Base-by-base conservation (phyloP, 306 rosid genomes). In the Sophora flavescens region DNA sequence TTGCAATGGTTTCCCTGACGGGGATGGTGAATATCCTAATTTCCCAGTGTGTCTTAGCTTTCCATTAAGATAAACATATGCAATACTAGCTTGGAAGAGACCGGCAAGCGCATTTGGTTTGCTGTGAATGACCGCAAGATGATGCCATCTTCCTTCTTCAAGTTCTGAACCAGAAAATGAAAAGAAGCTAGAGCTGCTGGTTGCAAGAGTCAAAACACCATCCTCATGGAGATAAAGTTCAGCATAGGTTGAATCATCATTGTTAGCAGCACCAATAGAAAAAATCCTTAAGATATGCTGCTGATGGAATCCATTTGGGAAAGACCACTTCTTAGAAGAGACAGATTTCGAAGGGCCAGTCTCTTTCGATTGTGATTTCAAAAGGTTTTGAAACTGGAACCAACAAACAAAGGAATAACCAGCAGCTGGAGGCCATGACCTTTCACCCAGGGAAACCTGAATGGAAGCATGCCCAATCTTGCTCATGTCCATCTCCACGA, bases 391-490 rank as follows among this genome's bases (percentile, higher is more conserved):
- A 81, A 96, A 88, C 83, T 93, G 98, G 81, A 96, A 96, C 99
- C 99, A 96, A 62, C 97, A 96, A 69, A 93, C 97, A 87, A 96
- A 96, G 30, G 99, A 96, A 87, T 96, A 96, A 82, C 99, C 99
- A 84, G 96, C 98, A 72, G 98, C 97, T 54, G 99, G 99, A 47
- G 99, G 99, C 99, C 99, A 96, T 59, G 99, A 96, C 81, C 99
- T 89, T 88, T 96, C 98, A 78, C 99, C 99, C 70, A 96, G 80
- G 76, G 99, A 93, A 78, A 96, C 99, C 88, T 96, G 99, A 87
- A 96, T 86, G 59, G 96, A 88, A 74, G 97, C 99, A 81, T 89
- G 98, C 79, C 99, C 99, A 75, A 63, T 72, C 87, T 91, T 96
- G 82, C 97, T 87, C 98, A 93, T 91, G 78, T 96, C 91, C 97